Percentiles rank a stretch among this genome's conserved stretches.
phyloP scores from a whole-genome alignment of 495 filamentous ascomycete species.

The Aspergillus asperescens region DNA sequence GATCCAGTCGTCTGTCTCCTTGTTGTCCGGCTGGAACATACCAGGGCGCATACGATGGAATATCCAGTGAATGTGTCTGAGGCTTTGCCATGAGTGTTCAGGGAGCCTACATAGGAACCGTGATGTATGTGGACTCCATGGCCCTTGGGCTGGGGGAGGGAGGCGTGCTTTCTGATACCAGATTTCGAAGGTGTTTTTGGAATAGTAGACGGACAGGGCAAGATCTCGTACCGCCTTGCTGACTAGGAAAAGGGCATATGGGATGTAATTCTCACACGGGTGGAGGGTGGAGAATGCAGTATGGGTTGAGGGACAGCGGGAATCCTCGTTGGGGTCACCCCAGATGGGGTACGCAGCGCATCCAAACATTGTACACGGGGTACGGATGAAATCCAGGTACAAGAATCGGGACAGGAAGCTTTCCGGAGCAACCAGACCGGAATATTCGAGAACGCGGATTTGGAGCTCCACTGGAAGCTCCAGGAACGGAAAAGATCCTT shows the following conservation, averaged over 20 bases:
- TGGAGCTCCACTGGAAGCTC: constrained; percentile 9
- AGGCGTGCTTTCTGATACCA: neutral
- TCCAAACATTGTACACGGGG: neutral
- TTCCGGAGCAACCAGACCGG: neutral
- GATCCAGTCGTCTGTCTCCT: neutral
- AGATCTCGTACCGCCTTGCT: neutral
- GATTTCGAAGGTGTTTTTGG: neutral
- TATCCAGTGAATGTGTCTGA: neutral
- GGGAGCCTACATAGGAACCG: neutral
- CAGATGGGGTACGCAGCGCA: neutral
- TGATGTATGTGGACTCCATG: neutral
- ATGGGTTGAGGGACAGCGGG: neutral
- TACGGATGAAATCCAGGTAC: neutral
- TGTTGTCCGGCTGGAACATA: neutral
- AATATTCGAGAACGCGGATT: neutral
- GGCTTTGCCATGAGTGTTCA: neutral
- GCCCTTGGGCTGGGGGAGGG: neutral
- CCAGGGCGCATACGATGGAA: neutral
- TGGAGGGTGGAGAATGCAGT: constrained; percentile 1
- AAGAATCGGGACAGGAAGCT: neutral
- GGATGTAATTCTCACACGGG: neutral
- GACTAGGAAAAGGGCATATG: neutral
- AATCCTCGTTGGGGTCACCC: no score
- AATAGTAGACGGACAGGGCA: neutral
- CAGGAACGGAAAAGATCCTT: neutral